Base-by-base conservation (phyloP, 129 eudicot genomes). In the Helichrysum umbraculigerum region DNA sequence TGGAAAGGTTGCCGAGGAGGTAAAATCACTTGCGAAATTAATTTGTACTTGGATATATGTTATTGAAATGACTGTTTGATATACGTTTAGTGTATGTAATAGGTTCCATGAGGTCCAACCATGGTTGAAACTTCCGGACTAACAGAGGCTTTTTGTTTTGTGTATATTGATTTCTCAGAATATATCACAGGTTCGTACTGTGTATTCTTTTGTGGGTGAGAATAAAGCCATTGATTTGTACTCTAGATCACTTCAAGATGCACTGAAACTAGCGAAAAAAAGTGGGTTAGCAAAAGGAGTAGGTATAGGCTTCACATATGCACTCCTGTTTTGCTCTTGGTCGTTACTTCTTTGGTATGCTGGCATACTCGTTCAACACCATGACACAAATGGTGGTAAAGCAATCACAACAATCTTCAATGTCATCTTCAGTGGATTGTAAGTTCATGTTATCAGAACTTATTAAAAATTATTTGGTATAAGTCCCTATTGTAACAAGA, bases 301-400 rank as follows among this genome's bases (percentile, higher is more conserved):
- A 7, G 97, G 96, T n/a, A 82, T 92, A 30, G 97, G 97, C 44
- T 89, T 82, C 74, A 92, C 97, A 7, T 92, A 88, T 56, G 92
- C 81, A 33, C 89, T 92, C 56, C 69, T 92, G 74, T 85, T 89
- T 63, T 89, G 96, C 61, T 79, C 97, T 10, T 92, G 97, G 97
- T 96, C 89, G 30, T 79, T 92, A 54, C 97, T 92, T 64, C 89
- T 92, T n/a, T 92, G 97, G 97, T 92, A 92, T 29, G 95, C 97
- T 12, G 86, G 97, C 69, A 33, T 89, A 74, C 97, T 91, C 59
- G 89, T 91, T 37, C 81, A 73, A 82, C 96, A 89, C 76, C 80
- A 70, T 33, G 64, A 73, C 67, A 89, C 96, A 15, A 87, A 85
- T 84, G 97, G 97, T 39, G 97, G 96, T 29, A 89, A 89, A 80